Base-by-base conservation (phyloP, 2,329 filamentous ascomycete genomes). In the Colletotrichum cereale region DNA sequence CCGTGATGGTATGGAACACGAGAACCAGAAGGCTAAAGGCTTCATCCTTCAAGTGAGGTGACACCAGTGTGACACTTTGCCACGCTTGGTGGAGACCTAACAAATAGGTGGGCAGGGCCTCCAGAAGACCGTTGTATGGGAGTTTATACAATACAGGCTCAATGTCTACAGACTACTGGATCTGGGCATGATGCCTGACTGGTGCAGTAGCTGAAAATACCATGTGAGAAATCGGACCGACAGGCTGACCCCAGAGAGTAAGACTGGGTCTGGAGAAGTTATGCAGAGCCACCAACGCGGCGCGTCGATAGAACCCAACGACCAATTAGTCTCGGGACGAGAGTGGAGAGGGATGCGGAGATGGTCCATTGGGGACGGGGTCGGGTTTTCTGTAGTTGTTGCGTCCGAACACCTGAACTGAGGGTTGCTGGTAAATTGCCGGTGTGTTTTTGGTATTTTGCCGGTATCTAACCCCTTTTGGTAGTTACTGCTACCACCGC, bases 181-280 rank as follows among this genome's bases (percentile, higher is more conserved):
- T 47, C 21, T 38, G n/a, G 40, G 21, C 34, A 11, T 31, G 10
- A 34, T 47, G 21, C 24, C 58, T 36, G 42, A 21, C 21, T 48
- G 58, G 58, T 34, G 18, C 50, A 53, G 44, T 10, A 18, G 57
- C 42, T 36, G 42, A 7, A 34, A 48, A 18, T 24, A 36, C 42
- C 34, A 26, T 50, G 58, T 29, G 58, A 48, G 44, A 62, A 62
- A 48, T 38, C 58, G 42, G 58, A 38, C 58, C 58, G 58, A 62
- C 31, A 38, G 58, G 44, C 44, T 21, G 31, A 50, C n/a, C 31
- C 44, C 31, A 42, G 58, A 62, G 8, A 62, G 31, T 38, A 44
- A 50, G n/a, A 50, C 44, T 50, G 58, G 58, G 42, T 58, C 55
- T 42, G 55, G 55, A 26, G 58, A 62, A 58, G 58, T 24, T 36